Evolutionary conservation across 306 rosid species (phyloP).

Genomic region (Pachyrhizus erosus): DNA sequence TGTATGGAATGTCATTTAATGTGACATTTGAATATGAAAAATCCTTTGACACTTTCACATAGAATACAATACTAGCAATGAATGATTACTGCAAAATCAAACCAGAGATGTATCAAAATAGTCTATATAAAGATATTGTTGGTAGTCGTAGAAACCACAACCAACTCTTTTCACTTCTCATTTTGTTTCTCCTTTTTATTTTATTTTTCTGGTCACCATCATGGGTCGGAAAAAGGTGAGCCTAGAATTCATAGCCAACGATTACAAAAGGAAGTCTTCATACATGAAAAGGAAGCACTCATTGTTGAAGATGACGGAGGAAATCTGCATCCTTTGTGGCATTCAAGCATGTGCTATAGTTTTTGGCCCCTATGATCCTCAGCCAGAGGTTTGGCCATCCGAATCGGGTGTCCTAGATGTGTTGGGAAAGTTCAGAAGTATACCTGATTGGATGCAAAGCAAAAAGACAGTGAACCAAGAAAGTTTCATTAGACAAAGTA

Average conservation of each 20-base stretch:
- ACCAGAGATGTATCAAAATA: neutral
- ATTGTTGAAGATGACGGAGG: neutral
- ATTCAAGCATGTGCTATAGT: neutral
- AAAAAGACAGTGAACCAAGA: neutral
- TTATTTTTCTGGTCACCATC: neutral
- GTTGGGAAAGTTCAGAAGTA: neutral
- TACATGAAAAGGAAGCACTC: neutral
- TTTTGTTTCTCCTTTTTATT: neutral
- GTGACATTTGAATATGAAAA: neutral
- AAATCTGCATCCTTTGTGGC: neutral
- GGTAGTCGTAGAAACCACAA: neutral
- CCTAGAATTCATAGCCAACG: neutral
- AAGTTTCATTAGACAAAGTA: neutral
- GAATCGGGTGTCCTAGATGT: neutral
- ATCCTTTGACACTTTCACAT: neutral
- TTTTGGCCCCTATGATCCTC: neutral
- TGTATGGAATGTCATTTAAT: neutral
- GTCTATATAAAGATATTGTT: neutral
- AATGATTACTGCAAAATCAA: too few relatives aligned
- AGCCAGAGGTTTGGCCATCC: neutral
- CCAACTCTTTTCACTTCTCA: neutral
- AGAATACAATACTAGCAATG: too few relatives aligned
- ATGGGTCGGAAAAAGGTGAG: neutral
- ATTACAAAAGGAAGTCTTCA: neutral
- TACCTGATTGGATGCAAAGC: neutral